Evolutionary conservation across 306 rosid species (phyloP).

Genomic region (Sindora glabra): DNA sequence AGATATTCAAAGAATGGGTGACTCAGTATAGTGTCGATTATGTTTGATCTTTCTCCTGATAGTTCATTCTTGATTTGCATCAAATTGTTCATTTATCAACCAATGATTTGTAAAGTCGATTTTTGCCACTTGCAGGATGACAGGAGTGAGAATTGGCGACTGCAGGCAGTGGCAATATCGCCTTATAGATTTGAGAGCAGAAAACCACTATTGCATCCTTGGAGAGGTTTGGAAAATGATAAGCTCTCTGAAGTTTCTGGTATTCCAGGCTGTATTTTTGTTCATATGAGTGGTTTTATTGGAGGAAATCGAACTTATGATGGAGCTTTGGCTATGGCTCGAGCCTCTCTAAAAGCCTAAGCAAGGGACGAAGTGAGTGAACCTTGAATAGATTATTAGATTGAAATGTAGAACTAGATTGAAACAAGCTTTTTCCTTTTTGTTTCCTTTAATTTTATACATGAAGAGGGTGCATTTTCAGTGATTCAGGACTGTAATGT

Average conservation of each 20-base stretch:
- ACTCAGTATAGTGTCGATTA: neutral
- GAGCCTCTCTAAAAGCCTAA: conserved; percentile 35
- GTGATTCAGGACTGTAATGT: conserved; percentile 8
- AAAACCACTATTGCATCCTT: conserved; percentile 41
- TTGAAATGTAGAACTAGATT: too few species aligned
- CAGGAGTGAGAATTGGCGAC: conserved; percentile 43
- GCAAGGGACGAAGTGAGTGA: too few species aligned
- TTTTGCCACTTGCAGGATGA: conserved; percentile 32
- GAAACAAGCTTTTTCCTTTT: too few species aligned
- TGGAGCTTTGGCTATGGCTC: conserved; percentile 52
- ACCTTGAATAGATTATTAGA: too few species aligned
- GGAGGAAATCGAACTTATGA: conserved; percentile 48
- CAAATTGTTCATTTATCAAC: neutral
- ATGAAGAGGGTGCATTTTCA: neutral
- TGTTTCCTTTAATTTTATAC: too few species aligned
- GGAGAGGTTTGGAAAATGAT: conserved; percentile 52
- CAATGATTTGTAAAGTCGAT: neutral
- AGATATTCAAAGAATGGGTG: neutral
- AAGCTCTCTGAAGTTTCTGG: conserved; percentile 49
- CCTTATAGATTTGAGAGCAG: conserved; percentile 43
- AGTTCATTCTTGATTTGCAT: neutral
- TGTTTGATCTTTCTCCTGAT: neutral
- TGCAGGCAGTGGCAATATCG: conserved; percentile 49
- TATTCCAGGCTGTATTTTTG: conserved; percentile 48
- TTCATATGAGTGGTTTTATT: conserved; percentile 54